Evolutionary conservation across 1,284 basidiomycete species (phyloP), one percentile per base, ranked within the genome.

Genomic region (Papiliotrema fonsecae): DNA sequence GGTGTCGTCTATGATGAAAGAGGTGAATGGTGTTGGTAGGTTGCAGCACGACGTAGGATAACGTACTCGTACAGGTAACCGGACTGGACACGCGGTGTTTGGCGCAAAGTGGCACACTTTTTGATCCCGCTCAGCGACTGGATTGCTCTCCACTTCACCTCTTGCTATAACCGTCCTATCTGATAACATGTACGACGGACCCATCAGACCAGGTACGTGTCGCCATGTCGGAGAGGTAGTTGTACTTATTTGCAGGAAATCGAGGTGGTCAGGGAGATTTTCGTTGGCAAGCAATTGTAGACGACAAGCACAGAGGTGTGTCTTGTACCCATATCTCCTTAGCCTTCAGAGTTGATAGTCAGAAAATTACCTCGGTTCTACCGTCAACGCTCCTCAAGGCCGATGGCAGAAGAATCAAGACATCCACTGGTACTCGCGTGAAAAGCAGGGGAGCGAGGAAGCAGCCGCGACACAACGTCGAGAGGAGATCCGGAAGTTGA

Each of bases 401-500:
- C 78, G 91, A 55, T 94, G 90, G 90, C 90, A 94, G 74, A 92
- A 91, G 75, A 88, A 89, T 76, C 90, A 92, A 68, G 90, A 94
- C 62, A 76, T 94, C 18, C 90, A 94, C 66, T 94, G 90, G 90
- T 94, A 94, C 67, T 81, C 76, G 54, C 82, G 90, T 30, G 87
- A 91, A 2, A 36, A 62, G 11, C 60, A 72, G 0, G 56, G 69
- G 6, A 58, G 57, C 0, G 80, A 82, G 10, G 81, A 82, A 47
- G 58, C 58, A 31, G 70, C 62, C 9, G 63, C 59, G 4, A 31
- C 51, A 16, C 47, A 59, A 26, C 53, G 57, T 16, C 49, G 49
- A 21, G 65, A 85, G 54, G 90, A 94, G 74, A 84, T 93, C 34
- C 75, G 79, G 52, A 82, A 79, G 61, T 70, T 93, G 50, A 93